Evolutionary conservation across 2,329 filamentous ascomycete species (phyloP), one percentile per base, ranked within the genome.

Genomic region (Xylaria sp.): DNA sequence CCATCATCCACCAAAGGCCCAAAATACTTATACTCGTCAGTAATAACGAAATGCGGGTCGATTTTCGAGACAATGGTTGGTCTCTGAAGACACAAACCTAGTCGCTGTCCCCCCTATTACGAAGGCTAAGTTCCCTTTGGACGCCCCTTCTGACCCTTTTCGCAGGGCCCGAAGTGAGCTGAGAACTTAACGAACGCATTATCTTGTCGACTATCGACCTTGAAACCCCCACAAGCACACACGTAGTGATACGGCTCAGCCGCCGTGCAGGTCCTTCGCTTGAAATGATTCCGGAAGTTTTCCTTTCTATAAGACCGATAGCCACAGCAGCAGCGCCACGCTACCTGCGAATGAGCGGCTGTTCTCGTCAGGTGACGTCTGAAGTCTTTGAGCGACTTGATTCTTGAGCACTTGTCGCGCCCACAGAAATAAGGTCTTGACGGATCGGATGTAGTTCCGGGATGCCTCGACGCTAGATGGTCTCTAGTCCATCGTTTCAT

Each of bases 401-500:
- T 29, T 12, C 10, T 40, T 5, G 50, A 10, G 40, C 60, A 63
- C 8, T 23, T 47, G 2, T 47, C 21, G 50, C 48, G 60, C 5
- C 50, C 60, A 47, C 60, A 63, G 35, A 55, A 63, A 25, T 63
- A 63, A 16, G 32, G 48, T 21, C 29, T 54, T 40, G 60, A 23
- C 3, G 21, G 5, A 32, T 54, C 18, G 35, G 50, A 54, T 10
- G 9, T 54, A 4, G 60, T 29, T 12, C 44, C 48, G 2, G 48
- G 60, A 51, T 63, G 48, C 60, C 23, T 44, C 37, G n/a, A 21
- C 18, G 25, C 25, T n/a, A 63, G 23, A 63, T 63, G 60, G 18
- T 63, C 48, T 23, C 60, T 63, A 32, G 27, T 13, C 8, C 8
- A 32, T n/a, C n/a, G 40, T 21, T 29, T 13, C 1, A 32, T 62